Conservation (phyloP, 2,329 filamentous ascomycete genomes). For the Colletotrichum sp. region DNA sequence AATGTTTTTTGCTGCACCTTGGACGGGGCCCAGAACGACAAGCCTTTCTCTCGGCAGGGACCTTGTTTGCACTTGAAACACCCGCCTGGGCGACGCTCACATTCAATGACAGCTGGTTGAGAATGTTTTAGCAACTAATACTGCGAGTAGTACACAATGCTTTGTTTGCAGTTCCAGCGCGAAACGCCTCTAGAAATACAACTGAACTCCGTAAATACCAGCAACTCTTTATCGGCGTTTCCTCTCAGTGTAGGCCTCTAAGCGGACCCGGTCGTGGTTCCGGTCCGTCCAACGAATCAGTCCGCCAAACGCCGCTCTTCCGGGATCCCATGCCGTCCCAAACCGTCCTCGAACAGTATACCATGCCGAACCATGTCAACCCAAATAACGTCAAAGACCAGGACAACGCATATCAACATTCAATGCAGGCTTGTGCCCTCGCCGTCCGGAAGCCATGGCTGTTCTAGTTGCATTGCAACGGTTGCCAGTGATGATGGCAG, state of each 20-base stretch:
- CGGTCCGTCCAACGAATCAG: constrained; percentile 8
- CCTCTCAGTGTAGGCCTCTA: background rate
- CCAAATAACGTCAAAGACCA: constrained; percentile 9
- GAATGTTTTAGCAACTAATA: background rate
- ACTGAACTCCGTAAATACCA: background rate
- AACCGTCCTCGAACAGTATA: background rate
- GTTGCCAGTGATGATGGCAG: background rate
- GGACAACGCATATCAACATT: background rate
- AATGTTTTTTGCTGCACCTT: background rate
- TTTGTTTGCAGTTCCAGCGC: background rate
- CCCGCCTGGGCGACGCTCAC: background rate
- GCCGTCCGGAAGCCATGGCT: background rate
- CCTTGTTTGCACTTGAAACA: background rate
- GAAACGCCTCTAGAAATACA: constrained; percentile 7
- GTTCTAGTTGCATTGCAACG: background rate
- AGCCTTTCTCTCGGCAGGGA: background rate
- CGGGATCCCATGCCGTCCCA: constrained; percentile 9
- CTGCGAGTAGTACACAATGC: background rate
- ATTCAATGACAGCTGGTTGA: background rate
- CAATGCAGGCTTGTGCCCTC: constrained; percentile 4
- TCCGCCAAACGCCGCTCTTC: constrained; percentile 15
- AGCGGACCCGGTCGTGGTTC: constrained; percentile 2
- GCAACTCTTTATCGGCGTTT: constrained; percentile 5
- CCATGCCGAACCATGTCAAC: constrained; percentile 12
- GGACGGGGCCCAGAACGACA: background rate